These are phyloP conservation scores for Geotrichum macrosporum DNA, from an alignment of 1,139 yeast genomes.

Conservation along the genomic window DNA sequence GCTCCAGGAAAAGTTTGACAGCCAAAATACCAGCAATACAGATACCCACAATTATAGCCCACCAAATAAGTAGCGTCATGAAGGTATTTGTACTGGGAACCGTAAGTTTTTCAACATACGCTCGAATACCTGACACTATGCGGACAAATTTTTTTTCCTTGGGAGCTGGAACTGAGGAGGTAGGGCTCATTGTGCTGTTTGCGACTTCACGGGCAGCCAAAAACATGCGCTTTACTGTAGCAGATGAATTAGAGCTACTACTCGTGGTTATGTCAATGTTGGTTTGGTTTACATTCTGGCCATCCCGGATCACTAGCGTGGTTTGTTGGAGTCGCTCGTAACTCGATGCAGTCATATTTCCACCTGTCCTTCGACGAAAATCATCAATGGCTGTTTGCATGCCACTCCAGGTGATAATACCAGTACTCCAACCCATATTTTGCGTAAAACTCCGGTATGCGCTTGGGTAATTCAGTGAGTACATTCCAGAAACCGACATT, in stretches of 20 bases:
- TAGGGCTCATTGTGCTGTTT: not conserved
- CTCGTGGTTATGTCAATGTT: conserved; percentile 6
- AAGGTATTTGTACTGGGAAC: conserved; percentile 38
- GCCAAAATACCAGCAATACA: conserved; percentile 28
- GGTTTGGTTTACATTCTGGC: conserved; percentile 17
- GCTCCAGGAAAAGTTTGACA: conserved; percentile 30
- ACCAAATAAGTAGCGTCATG: conserved; percentile 36
- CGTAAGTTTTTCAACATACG: conserved; percentile 33
- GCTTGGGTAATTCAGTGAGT: conserved; percentile 35
- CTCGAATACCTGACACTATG: conserved; percentile 34
- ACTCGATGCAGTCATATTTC: conserved; percentile 31
- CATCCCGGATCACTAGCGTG: conserved; percentile 29
- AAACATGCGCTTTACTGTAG: no score
- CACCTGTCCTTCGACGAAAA: conserved; percentile 35
- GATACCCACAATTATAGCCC: conserved; percentile 31
- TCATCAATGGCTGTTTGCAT: conserved; percentile 34
- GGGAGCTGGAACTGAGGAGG: not conserved
- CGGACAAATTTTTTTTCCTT: conserved; percentile 24
- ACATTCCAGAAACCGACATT: conserved; percentile 36
- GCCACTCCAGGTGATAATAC: conserved; percentile 34
- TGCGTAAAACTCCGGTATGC: conserved; percentile 35
- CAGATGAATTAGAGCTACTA: conserved; percentile 5
- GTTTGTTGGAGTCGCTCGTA: conserved; percentile 25
- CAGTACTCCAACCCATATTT: conserved; percentile 38
- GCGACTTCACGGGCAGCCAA: not conserved